Evolutionary conservation across 2,329 filamentous ascomycete genomes (phyloP).

Genomic region (Diaporthe velutina): DNA sequence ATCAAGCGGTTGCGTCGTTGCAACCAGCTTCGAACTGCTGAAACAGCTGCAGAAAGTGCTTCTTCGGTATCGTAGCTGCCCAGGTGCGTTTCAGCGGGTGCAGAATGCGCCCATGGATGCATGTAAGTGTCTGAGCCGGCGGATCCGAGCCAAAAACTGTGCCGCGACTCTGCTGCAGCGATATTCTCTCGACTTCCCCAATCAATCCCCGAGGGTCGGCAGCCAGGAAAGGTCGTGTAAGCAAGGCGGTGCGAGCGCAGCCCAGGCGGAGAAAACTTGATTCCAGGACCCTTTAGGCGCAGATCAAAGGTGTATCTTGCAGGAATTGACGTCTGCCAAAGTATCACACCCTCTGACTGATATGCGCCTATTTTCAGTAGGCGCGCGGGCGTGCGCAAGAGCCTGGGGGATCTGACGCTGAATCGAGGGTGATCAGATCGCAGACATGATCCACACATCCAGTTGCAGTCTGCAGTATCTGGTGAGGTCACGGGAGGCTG

Average conservation of each 20-base stretch:
- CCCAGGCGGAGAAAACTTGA: constrained; percentile 1
- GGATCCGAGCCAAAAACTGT: constrained; percentile 21
- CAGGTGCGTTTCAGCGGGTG: constrained; percentile 3
- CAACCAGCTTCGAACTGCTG: not conserved
- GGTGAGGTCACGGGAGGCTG: not conserved
- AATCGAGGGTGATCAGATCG: not conserved
- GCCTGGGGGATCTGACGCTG: not conserved
- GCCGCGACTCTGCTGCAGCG: not conserved
- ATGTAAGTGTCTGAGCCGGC: constrained; percentile 12
- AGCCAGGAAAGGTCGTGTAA: not conserved
- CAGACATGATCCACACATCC: not conserved
- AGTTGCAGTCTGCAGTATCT: not conserved
- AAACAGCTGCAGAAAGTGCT: constrained; percentile 6
- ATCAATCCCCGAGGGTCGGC: not conserved
- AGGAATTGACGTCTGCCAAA: not conserved
- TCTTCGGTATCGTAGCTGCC: not conserved
- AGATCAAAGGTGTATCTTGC: constrained; percentile 20
- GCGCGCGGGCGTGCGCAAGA: not conserved
- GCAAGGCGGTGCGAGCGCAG: not conserved
- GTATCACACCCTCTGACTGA: not conserved
- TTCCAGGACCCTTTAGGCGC: not conserved
- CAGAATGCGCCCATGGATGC: not conserved
- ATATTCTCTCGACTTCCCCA: not conserved
- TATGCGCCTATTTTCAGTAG: constrained; percentile 25
- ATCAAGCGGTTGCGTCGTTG: constrained; percentile 14